Evolutionary conservation across 768 basidiomycete genomes (phyloP).

Genomic region (Pulveroboletus ravenelii): DNA sequence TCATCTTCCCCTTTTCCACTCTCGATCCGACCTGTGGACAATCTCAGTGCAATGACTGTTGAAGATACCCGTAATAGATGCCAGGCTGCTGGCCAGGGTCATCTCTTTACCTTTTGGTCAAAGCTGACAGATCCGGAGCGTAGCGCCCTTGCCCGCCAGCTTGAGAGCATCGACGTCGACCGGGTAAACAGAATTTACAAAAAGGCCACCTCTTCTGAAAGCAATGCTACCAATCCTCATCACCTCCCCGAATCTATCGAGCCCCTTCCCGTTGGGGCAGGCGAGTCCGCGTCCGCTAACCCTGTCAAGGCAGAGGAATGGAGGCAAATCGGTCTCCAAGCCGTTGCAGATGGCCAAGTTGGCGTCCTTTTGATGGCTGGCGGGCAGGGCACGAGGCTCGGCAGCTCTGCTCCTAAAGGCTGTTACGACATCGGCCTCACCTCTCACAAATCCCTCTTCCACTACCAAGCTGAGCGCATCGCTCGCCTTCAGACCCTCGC

Average conservation of each 20-base stretch:
- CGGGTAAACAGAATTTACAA: constrained; percentile 88
- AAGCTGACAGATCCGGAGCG: constrained; percentile 63
- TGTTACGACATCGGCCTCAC: constrained; percentile 97
- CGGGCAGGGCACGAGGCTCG: constrained; percentile 93
- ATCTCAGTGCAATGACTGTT: constrained; percentile 42
- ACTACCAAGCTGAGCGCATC: constrained; percentile 97
- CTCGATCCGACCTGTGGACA: background rate
- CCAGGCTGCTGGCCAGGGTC: constrained; percentile 77
- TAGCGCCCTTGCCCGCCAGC: constrained; percentile 59
- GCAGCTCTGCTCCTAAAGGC: constrained; percentile 90
- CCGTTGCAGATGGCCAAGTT: constrained; percentile 77
- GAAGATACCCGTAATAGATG: constrained; percentile 60
- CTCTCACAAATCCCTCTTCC: constrained; percentile 91
- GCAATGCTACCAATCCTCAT: constrained; percentile 38
- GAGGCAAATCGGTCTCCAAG: constrained; percentile 73
- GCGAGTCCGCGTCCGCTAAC: constrained; percentile 55
- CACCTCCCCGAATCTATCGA: constrained; percentile 53
- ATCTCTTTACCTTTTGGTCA: constrained; percentile 86
- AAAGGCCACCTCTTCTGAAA: constrained; percentile 68
- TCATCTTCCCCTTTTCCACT: background rate
- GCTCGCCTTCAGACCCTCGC: constrained; percentile 76
- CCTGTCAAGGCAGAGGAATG: constrained; percentile 63
- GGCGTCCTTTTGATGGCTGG: constrained; percentile 98
- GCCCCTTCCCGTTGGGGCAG: constrained; percentile 76
- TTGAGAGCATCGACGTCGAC: constrained; percentile 76